Conservation (phyloP, 2,329 filamentous ascomycete genomes). For the Metarhizium robertsii region DNA sequence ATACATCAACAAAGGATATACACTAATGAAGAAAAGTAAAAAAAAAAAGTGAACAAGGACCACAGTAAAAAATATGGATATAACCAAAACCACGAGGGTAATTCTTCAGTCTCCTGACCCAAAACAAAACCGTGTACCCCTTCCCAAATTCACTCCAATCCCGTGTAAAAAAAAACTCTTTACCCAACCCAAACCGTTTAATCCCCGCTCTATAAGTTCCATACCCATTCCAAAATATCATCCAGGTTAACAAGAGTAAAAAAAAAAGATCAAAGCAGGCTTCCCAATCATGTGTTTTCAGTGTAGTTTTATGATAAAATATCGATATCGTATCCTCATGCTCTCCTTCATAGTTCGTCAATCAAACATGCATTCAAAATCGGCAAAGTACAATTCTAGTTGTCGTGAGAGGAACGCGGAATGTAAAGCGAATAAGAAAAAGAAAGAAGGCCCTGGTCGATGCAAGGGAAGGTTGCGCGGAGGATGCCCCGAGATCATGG, state of each 20-base stretch:
- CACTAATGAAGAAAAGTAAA: background rate
- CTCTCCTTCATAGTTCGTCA: background rate
- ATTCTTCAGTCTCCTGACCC: background rate
- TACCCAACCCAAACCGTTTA: background rate
- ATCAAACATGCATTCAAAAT: background rate
- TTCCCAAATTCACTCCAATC: background rate
- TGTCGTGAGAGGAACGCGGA: background rate
- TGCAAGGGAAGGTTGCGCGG: background rate
- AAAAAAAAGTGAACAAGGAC: background rate
- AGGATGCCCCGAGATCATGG: background rate
- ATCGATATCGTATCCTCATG: slow-evolving; percentile 4
- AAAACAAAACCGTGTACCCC: background rate
- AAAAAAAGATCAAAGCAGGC: background rate
- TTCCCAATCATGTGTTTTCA: background rate
- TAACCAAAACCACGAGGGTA: background rate
- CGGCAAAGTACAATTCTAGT: background rate
- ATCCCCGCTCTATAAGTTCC: background rate
- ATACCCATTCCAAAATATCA: background rate
- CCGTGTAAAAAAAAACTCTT: background rate
- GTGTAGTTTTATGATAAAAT: background rate
- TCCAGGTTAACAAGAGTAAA: background rate
- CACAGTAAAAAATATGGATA: background rate
- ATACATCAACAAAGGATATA: background rate
- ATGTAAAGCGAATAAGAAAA: no score
- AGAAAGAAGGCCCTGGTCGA: background rate